Evolutionary conservation across 768 basidiomycete species (phyloP).

Genomic region (Mycena indigotica): DNA sequence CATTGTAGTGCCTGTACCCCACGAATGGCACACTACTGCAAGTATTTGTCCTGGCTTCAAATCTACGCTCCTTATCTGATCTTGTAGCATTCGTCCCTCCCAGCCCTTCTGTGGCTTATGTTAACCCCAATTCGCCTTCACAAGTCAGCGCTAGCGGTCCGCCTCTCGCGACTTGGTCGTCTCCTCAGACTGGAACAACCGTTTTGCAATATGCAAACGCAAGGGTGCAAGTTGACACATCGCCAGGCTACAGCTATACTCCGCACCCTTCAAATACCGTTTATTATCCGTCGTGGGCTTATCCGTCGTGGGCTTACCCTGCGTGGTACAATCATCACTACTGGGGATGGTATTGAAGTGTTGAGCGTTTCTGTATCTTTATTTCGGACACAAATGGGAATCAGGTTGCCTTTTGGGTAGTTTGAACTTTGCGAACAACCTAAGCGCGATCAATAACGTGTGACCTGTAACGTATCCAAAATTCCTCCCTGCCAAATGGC

Average conservation of each 20-base stretch:
- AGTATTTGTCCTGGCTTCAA: neutral
- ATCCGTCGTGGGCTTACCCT: neutral
- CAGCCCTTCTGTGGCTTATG: constrained; percentile 6
- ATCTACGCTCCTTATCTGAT: neutral
- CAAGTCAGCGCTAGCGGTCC: constrained; percentile 9
- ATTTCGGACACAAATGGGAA: neutral
- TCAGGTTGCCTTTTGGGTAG: neutral
- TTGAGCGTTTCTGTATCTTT: no score
- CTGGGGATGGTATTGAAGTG: neutral
- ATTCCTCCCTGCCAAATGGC: constrained; percentile 8
- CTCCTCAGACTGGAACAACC: constrained; percentile 11
- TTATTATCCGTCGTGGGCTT: neutral
- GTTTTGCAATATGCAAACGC: constrained; percentile 13
- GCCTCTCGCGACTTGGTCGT: constrained; percentile 10
- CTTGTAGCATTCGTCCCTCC: neutral
- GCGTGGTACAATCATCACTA: neutral
- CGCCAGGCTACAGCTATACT: neutral
- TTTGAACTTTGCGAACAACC: no score
- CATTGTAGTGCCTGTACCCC: constrained; percentile 7
- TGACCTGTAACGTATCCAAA: neutral
- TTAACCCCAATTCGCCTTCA: constrained; percentile 10
- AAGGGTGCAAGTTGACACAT: constrained; percentile 1
- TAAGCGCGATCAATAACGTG: no score
- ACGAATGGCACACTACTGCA: constrained; percentile 6
- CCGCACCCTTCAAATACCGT: neutral